phyloP scores from a whole-genome alignment of 2,329 filamentous ascomycete genomes.

The Parascedosporium putredinis region DNA sequence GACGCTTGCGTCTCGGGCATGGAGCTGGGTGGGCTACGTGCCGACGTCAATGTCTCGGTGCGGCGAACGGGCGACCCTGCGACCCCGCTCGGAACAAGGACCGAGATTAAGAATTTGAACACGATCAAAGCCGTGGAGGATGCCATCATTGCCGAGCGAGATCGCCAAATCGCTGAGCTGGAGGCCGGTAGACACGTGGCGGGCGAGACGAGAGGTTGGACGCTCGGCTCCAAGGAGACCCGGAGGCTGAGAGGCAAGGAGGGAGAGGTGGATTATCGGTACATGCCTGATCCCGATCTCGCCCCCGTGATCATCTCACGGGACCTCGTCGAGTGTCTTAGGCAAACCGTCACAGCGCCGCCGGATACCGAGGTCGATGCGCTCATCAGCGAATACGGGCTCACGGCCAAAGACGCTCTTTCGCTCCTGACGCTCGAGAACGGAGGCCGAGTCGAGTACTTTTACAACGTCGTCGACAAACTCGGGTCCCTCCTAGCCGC shows the following conservation, averaged over 20 bases:
- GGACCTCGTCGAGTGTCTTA: conserved; percentile 57
- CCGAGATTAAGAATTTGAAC: conserved; percentile 95
- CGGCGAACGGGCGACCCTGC: conserved; percentile 39
- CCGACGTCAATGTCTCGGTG: conserved; percentile 93
- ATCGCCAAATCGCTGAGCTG: conserved; percentile 74
- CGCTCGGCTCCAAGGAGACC: conserved; percentile 73
- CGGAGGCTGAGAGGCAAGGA: conserved; percentile 80
- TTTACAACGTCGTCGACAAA: conserved; percentile 52
- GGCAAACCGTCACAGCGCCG: conserved; percentile 52
- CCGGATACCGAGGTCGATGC: conserved; percentile 61
- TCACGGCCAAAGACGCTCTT: conserved; percentile 74
- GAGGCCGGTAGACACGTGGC: conserved; percentile 63
- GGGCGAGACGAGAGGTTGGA: conserved; percentile 90
- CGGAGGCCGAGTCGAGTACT: conserved; percentile 73
- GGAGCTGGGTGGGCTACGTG: conserved; percentile 82
- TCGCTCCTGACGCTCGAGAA: conserved; percentile 68
- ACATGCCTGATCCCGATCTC: conserved; percentile 95
- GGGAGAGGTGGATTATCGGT: conserved; percentile 93
- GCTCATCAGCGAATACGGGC: conserved; percentile 51
- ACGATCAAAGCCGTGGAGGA: conserved; percentile 94
- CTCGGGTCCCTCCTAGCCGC: conserved; percentile 23
- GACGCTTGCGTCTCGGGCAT: conserved; percentile 85
- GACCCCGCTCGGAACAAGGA: conserved; percentile 62
- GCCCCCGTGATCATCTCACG: conserved; percentile 64
- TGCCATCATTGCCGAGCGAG: conserved; percentile 81